phyloP scores from a whole-genome alignment of 176 grass and related monocot genomes.

The Thalia dealbata region DNA sequence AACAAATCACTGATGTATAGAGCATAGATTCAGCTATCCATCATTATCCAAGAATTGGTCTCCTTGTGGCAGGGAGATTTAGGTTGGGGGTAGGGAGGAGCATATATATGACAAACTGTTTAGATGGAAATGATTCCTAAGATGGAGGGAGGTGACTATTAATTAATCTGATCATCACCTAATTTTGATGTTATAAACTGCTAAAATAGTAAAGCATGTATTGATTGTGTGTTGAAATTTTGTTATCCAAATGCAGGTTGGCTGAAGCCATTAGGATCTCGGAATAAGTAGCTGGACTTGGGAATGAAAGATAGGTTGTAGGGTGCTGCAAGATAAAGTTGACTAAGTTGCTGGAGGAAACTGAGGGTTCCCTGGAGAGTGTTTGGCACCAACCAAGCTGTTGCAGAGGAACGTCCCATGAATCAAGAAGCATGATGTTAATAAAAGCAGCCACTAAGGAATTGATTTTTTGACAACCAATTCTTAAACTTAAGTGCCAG shows the following conservation, averaged over 20 bases:
- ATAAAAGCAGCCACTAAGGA: background rate
- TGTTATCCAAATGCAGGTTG: background rate
- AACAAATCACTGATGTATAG: too few species aligned
- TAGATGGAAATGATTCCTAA: too few species aligned
- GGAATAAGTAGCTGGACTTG: background rate
- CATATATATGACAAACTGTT: too few species aligned
- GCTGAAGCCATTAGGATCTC: slow-evolving; percentile 12
- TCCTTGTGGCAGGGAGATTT: too few species aligned
- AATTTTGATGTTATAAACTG: background rate
- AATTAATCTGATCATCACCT: too few species aligned
- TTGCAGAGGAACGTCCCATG: background rate
- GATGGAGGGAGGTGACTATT: too few species aligned
- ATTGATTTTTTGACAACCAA: background rate
- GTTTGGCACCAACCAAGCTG: background rate
- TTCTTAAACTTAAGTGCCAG: background rate
- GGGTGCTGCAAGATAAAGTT: background rate
- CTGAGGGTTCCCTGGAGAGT: slow-evolving; percentile 10
- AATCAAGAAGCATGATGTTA: background rate
- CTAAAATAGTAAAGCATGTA: too few species aligned
- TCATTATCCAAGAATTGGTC: too few species aligned
- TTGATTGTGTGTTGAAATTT: too few species aligned
- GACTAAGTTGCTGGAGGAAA: slow-evolving; percentile 3
- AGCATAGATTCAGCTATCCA: too few species aligned
- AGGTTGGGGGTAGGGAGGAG: too few species aligned
- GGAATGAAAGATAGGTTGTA: slow-evolving; percentile 15